Evolutionary conservation across 208 protist genomes (phyloP).

Genomic region (Leishmania mexicana): DNA sequence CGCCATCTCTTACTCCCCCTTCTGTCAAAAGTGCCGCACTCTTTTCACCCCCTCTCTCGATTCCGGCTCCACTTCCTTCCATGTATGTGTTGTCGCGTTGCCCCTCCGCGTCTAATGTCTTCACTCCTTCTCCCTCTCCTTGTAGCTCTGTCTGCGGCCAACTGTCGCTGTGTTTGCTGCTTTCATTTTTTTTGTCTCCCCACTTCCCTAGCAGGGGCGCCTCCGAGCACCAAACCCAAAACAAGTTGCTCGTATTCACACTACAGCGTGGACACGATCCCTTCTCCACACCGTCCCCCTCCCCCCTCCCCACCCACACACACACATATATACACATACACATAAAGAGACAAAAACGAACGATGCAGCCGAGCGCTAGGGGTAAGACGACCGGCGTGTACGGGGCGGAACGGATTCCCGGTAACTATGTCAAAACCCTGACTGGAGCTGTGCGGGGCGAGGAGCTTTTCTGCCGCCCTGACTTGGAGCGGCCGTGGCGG

Average conservation of each 20-base stretch:
- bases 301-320: neutral
- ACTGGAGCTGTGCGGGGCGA: conserved; percentile 81
- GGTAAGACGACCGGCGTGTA: conserved; percentile 70
- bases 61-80: neutral
- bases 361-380: conserved; percentile 15
- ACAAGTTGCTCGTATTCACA: neutral
- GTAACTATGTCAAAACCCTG: conserved; percentile 68
- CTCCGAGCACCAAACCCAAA: neutral
- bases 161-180: neutral
- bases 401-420: conserved; percentile 64
- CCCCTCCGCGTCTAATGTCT: neutral
- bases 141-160: neutral
- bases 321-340: neutral
- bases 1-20: neutral
- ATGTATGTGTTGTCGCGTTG: neutral
- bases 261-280: neutral
- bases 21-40: neutral
- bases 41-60: neutral
- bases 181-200: neutral
- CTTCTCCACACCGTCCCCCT: too few species aligned
- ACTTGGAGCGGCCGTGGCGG: conserved; percentile 89
- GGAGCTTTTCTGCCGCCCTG: conserved; percentile 86
- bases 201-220: neutral
- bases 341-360: neutral
- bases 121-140: neutral